phyloP scores from a whole-genome alignment of 768 basidiomycete species.

The Cystofilobasidium capitatum region DNA sequence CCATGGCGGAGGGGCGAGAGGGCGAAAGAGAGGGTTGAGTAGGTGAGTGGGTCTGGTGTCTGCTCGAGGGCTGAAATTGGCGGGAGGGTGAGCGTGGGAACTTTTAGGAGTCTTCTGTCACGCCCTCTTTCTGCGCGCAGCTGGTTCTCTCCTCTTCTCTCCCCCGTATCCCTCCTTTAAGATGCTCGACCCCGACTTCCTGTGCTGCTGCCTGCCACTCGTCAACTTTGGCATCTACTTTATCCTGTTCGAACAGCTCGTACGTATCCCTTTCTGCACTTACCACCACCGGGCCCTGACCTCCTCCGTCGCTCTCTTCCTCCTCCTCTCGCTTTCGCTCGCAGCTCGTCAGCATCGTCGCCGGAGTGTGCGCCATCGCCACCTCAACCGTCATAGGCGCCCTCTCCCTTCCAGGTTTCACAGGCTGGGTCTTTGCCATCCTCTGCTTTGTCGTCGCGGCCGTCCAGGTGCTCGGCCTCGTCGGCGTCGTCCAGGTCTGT shows the following conservation, averaged over 20 bases:
- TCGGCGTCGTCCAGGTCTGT: constrained; percentile 68
- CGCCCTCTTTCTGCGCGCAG: too few species aligned
- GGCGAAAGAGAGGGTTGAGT: background rate
- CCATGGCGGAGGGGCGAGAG: background rate
- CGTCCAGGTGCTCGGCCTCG: constrained; percentile 70
- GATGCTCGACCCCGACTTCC: constrained; percentile 13
- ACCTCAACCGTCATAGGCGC: constrained; percentile 60
- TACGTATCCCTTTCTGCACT: constrained; percentile 29
- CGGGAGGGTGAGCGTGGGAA: too few species aligned
- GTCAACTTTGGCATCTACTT: constrained; percentile 83
- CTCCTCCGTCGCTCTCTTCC: background rate
- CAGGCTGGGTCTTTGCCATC: constrained; percentile 61
- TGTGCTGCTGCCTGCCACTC: constrained; percentile 52
- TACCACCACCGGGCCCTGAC: background rate
- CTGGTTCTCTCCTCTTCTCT: too few species aligned
- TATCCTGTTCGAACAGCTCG: constrained; percentile 65
- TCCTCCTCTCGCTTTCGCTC: too few species aligned
- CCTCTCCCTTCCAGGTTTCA: constrained; percentile 67
- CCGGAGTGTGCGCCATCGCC: constrained; percentile 34
- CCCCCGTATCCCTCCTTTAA: background rate
- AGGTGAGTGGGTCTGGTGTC: too few species aligned
- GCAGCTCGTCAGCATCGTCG: constrained; percentile 32
- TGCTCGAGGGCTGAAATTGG: too few species aligned
- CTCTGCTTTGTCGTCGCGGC: constrained; percentile 66
- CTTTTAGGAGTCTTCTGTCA: too few species aligned